These are phyloP conservation scores for Iris pallida DNA, from an alignment of 116 monocot species.

Conservation along the genomic window DNA sequence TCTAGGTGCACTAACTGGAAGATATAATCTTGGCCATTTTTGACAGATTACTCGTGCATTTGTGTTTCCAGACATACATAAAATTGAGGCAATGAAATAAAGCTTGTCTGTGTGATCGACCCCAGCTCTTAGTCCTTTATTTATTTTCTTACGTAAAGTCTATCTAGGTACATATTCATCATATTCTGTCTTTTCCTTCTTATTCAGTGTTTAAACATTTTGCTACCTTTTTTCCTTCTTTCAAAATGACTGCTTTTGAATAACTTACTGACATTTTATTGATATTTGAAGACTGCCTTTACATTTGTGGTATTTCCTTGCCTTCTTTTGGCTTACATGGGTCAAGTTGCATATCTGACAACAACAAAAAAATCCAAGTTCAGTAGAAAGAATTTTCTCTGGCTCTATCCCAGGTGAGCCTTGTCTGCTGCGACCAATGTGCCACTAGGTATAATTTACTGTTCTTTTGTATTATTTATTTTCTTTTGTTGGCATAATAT, in stretches of 20 bases:
- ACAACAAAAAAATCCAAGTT: constrained; percentile 45
- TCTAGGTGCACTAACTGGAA: too few species aligned
- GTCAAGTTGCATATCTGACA: constrained; percentile 84
- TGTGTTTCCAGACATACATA: too few species aligned
- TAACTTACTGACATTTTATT: neutral
- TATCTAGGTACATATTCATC: constrained; percentile 49
- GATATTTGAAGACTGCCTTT: constrained; percentile 60
- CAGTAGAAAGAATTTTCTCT: constrained; percentile 67
- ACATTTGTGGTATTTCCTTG: constrained; percentile 79
- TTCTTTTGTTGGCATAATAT: too few species aligned
- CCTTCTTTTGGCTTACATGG: constrained; percentile 84
- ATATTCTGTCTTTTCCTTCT: constrained; percentile 3
- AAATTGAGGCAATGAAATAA: too few species aligned
- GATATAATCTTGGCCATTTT: too few species aligned
- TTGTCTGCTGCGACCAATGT: neutral
- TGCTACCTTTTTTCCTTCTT: neutral
- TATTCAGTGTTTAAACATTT: neutral
- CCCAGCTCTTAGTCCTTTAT: too few species aligned
- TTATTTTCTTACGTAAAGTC: constrained; percentile 32
- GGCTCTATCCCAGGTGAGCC: constrained; percentile 74
- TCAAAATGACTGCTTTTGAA: neutral
- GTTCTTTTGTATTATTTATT: too few species aligned
- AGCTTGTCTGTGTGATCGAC: too few species aligned
- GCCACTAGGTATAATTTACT: too few species aligned
- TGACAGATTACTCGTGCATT: too few species aligned